Percentiles rank a stretch among this genome's conserved stretches.
Evolutionary conservation across 164 flowering plant genomes (phyloP).

Genomic region (Cinnamomum chago): DNA sequence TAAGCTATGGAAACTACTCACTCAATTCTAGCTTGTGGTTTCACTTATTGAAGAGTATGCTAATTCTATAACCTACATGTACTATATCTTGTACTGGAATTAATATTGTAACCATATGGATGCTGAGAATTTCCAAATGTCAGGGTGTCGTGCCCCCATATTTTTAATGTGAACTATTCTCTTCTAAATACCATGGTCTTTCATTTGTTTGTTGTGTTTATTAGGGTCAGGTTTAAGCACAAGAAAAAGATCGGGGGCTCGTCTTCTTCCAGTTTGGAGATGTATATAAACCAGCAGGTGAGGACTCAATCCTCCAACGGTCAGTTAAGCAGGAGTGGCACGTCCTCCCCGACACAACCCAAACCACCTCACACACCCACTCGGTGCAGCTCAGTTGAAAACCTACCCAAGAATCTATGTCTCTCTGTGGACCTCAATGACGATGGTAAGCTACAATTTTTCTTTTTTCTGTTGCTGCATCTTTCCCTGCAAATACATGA

Average conservation of each 20-base stretch:
- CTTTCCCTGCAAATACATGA: not conserved
- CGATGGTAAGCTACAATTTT: conserved; percentile 27
- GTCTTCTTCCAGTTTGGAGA: conserved; percentile 33
- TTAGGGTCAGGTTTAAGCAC: conserved; percentile 48
- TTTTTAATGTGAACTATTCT: too few species aligned
- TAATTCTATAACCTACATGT: too few species aligned
- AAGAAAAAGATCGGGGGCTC: conserved; percentile 35
- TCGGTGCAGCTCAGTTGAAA: conserved; percentile 27
- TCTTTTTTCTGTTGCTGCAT: not conserved
- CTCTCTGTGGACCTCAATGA: conserved; percentile 44
- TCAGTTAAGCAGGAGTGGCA: conserved; percentile 31
- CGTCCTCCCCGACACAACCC: conserved; percentile 40
- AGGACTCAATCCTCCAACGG: conserved; percentile 30
- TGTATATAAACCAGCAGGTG: conserved; percentile 39
- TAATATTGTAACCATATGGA: not conserved
- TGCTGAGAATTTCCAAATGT: conserved; percentile 1
- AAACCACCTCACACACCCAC: conserved; percentile 27
- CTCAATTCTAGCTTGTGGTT: too few species aligned
- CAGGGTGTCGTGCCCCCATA: not conserved
- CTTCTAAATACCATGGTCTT: not conserved
- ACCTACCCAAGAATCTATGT: conserved; percentile 25
- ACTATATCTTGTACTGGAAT: not conserved
- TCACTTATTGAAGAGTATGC: too few species aligned
- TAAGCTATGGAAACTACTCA: too few species aligned
- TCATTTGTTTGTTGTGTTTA: conserved; percentile 5